Evolutionary conservation across 2,329 filamentous ascomycete genomes (phyloP).

Genomic region (Chaetothyriales sp.): DNA sequence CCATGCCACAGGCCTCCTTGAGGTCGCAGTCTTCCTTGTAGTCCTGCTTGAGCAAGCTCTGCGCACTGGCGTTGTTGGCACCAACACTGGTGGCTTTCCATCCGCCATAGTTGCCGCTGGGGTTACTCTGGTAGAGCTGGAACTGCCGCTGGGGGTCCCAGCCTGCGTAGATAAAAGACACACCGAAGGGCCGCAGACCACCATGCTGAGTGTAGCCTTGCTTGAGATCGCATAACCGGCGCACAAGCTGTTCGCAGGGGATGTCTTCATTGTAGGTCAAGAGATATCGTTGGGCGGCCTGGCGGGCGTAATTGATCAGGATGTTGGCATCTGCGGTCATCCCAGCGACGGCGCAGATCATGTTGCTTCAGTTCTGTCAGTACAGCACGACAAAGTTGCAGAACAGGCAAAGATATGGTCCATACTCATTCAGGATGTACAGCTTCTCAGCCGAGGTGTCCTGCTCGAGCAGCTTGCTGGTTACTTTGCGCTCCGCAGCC

Average conservation of each 20-base stretch:
- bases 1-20: constrained; percentile 91
- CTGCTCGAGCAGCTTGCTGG: constrained; percentile 96
- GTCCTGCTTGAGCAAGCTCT: constrained; percentile 95
- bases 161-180: constrained; percentile 98
- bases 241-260: constrained; percentile 95
- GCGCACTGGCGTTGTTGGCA: constrained; percentile 94
- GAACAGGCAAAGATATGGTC: constrained; percentile 2
- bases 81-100: constrained; percentile 98
- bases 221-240: constrained; percentile 91
- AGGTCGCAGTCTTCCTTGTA: constrained; percentile 97
- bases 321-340: constrained; percentile 99
- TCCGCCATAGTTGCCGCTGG: constrained; percentile 94
- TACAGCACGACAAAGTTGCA: background rate
- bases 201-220: constrained; percentile 98
- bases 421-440: constrained; percentile 95
- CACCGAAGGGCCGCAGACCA: constrained; percentile 92
- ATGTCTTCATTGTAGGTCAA: constrained; percentile 99
- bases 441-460: constrained; percentile 99
- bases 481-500: constrained; percentile 95
- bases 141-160: constrained; percentile 94
- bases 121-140: constrained; percentile 98
- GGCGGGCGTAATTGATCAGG: constrained; percentile 98
- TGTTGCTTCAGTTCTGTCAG: constrained; percentile 52
- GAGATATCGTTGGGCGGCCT: constrained; percentile 92
- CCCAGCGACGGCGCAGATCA: constrained; percentile 97